Conservation (phyloP, 176 grass and related monocot species). For the Dactylis glomerata region DNA sequence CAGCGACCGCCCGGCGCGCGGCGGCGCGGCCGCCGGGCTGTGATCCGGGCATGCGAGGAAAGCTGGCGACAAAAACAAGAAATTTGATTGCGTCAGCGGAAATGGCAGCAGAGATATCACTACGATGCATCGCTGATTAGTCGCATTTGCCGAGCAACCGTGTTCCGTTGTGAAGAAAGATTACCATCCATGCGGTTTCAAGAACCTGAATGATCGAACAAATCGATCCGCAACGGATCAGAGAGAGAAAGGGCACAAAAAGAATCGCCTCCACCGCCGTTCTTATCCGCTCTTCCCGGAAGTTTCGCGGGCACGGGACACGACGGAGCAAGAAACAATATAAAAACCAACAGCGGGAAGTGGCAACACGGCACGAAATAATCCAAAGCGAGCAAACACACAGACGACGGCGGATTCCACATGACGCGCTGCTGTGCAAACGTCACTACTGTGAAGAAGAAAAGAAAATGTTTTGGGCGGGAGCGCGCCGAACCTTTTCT, state of each 20-base stretch:
- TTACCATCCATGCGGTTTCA: constrained; percentile 30
- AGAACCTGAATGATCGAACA: neutral
- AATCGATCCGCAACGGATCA: neutral
- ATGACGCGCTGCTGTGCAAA: neutral
- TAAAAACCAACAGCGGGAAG: neutral
- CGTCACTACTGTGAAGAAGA: neutral
- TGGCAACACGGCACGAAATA: neutral
- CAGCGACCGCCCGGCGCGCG: constrained; percentile 20
- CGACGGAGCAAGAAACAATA: neutral
- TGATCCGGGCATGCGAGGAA: constrained; percentile 43
- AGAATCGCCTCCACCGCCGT: neutral
- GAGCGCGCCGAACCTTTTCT: constrained; percentile 34
- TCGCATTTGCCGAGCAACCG: neutral
- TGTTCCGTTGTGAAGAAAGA: neutral
- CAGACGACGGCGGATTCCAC: neutral
- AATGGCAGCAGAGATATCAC: neutral
- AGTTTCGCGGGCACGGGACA: neutral
- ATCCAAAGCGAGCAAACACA: neutral
- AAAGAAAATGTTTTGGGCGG: neutral
- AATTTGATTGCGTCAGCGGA: neutral
- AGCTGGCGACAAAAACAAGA: constrained; percentile 21
- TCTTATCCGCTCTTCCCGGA: constrained; percentile 20
- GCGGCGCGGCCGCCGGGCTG: neutral
- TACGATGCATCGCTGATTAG: neutral
- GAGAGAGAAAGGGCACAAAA: neutral